Base-by-base conservation (phyloP, 2,329 filamentous ascomycete species). In the Colletotrichum sojae region DNA sequence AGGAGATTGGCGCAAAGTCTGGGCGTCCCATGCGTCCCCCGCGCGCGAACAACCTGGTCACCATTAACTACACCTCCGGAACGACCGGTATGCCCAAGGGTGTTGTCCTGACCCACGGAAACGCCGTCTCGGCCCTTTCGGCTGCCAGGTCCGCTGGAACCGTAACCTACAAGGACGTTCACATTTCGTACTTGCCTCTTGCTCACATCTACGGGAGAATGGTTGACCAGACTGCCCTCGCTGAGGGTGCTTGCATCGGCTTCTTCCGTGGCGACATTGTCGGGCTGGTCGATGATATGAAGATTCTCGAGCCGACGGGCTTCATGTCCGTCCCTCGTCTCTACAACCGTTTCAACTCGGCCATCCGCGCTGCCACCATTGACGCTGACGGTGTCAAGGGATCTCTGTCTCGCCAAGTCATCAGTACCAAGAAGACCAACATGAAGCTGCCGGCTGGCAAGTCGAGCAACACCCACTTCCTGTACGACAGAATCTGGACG, bases 171-270 rank as follows among this genome's bases (percentile, higher is more conserved):
- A 80, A 80, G 70, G 92, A 96, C 73, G 83, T 91, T 3, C 85
- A 91, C 73, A 88, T 94, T 67, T 98, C 95, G 1, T 99, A 98
- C 81, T 88, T 99, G 59, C 96, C 96, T 0, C 84, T 98, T 46
- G 96, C 96, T 10, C 96, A 99, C 78, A 98, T 99, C 75, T 98
- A 94, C 79, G 93, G 95, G 72, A 92, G 96, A 63, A 86, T 98
- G 73, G 85, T 91, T 48, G 96, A 99, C 78, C 92, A 97, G 78
- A 84, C 86, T 4, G 88, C 89, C 15, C 84, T 98, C 16, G 89
- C 92, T 75, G 86, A 89, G 60, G 95, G 94, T 63, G 89, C 89
- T 40, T 84, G 89, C 9, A 90, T 98, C 74, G 96, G 95, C 13
- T 99, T 95, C 81, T 99, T 98, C 88, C 94, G 96, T 74, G 96